These are phyloP conservation scores for Trichosporon ovoides DNA, from an alignment of 1,284 basidiomycete species.

Conservation along the genomic window DNA sequence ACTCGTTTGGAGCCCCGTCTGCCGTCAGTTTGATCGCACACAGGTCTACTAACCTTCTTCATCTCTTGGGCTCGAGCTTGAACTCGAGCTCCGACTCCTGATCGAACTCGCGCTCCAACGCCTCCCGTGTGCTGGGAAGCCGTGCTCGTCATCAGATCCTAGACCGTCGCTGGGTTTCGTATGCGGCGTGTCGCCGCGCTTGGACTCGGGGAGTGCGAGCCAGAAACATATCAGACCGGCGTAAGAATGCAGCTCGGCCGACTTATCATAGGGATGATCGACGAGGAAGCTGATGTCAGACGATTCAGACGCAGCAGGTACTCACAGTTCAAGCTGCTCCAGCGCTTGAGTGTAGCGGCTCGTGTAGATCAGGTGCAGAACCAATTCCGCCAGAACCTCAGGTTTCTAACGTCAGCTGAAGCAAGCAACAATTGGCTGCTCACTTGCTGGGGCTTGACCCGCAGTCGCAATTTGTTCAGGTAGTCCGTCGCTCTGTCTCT, in stretches of 20 bases:
- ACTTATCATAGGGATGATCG: slow-evolving; percentile 76
- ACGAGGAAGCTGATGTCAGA: slow-evolving; percentile 62
- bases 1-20: slow-evolving; percentile 4
- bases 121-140: neutral
- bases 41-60: neutral
- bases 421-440: slow-evolving; percentile 21
- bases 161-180: neutral
- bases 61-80: neutral
- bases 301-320: slow-evolving; percentile 11
- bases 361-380: slow-evolving; percentile 60
- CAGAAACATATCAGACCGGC: slow-evolving; percentile 67
- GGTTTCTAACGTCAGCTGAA: slow-evolving; percentile 56
- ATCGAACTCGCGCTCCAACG: neutral
- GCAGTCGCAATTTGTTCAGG: slow-evolving; percentile 14
- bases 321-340: slow-evolving; percentile 77
- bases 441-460: slow-evolving; percentile 26
- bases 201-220: slow-evolving; percentile 43
- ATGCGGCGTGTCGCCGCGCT: slow-evolving; percentile 8
- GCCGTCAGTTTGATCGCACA: neutral
- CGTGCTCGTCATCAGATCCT: neutral
- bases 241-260: slow-evolving; percentile 69
- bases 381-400: slow-evolving; percentile 65
- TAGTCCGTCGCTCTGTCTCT: neutral
- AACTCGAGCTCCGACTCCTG: neutral
- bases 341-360: slow-evolving; percentile 63